phyloP scores from a whole-genome alignment of 441 rosid genomes.

The Corymbia citriodora region DNA sequence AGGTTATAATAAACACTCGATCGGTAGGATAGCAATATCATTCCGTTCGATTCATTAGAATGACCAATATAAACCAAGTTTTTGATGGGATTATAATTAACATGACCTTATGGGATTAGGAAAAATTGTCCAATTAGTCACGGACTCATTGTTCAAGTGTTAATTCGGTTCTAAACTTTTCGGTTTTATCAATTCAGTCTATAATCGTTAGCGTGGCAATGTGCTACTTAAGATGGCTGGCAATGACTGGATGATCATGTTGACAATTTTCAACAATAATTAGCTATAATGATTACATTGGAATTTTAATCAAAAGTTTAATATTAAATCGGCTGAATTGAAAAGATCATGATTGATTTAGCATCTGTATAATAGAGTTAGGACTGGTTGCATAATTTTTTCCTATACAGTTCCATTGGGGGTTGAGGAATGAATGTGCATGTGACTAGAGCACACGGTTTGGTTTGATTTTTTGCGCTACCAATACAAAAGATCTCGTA shows the following conservation, averaged over 20 bases:
- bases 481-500: background rate
- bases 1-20: background rate
- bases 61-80: background rate
- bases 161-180: background rate
- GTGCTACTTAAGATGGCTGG: too few relatives aligned
- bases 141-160: background rate
- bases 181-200: accelerated
- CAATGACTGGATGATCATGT: background rate
- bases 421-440: background rate
- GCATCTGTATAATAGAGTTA: background rate
- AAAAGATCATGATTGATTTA: background rate
- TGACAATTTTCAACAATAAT: too few relatives aligned
- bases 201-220: accelerated
- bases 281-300: background rate
- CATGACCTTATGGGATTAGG: background rate
- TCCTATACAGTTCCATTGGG: background rate
- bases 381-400: background rate
- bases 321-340: background rate
- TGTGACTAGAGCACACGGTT: background rate
- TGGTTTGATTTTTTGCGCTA: background rate
- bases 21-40: background rate
- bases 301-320: background rate
- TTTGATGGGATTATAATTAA: background rate
- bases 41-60: background rate
- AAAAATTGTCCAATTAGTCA: background rate